Evolutionary conservation across 2,329 filamentous ascomycete species (phyloP), one percentile per base, ranked within the genome.

Genomic region (Botryosphaeria agaves): DNA sequence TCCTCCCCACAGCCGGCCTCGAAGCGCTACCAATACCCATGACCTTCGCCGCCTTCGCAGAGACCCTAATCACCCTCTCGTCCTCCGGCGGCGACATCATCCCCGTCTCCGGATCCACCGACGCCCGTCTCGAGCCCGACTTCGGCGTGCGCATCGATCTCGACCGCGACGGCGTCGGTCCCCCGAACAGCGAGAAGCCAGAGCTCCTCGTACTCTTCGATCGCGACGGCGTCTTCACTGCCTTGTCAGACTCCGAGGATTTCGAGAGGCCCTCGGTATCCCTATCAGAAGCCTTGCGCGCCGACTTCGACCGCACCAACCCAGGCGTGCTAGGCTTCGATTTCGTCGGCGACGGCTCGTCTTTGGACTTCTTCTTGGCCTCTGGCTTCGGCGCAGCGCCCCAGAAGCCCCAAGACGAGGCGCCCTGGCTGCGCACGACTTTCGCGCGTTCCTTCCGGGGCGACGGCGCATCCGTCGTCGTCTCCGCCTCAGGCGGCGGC

Each of bases 11-110:
- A 2, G 49, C 42, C 12, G 44, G 44, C 29, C 48, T 59, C 35
- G 12, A 7, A 3, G 26, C 18, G 7, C 43, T 38, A 25, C 40
- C 41, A 25, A 69, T 53, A 41, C 58, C 84, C 71, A 89, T 71
- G 31, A 87, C 55, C 52, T 75, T 84, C 18, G 81, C 80, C 17
- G 81, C 82, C 52, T 91, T 92, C 27, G 72, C 66, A 5, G 75
- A 66, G 46, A 82, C 66, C 30, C 70, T 67, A 3, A 64, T 64
- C 25, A 63, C 17, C 21, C 27, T 28, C 18, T 77, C 70, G 18
- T 84, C 81, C 2, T 76, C 72, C 6, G 80, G 77, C 3, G 81
- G 79, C 14, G 79, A 81, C 27, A 69, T 63, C 36, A 85, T 59
- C 5, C 72, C 77, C 37, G 62, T 62, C 17, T 66, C 61, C 36